Conservation (phyloP, 345 rosid genomes). For the Lepidium didymum region DNA sequence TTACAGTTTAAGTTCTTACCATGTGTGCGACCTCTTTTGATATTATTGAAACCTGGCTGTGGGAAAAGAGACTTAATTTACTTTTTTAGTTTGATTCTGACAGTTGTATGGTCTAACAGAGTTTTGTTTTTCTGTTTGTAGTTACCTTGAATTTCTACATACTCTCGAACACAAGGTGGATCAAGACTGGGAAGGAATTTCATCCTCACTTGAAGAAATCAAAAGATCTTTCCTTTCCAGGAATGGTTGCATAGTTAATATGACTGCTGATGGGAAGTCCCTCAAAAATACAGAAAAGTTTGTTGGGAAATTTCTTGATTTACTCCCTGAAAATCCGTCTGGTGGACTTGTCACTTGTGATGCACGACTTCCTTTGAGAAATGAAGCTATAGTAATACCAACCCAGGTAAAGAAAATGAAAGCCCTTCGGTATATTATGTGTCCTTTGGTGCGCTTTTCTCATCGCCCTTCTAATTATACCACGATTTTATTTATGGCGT, state of each 20-base stretch:
- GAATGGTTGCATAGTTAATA: slow-evolving; percentile 73
- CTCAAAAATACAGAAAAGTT: slow-evolving; percentile 47
- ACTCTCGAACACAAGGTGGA: slow-evolving; percentile 72
- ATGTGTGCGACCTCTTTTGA: not conserved
- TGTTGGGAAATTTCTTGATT: slow-evolving; percentile 67
- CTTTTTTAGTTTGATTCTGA: not conserved
- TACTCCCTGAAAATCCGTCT: slow-evolving; percentile 61
- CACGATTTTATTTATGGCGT: not conserved
- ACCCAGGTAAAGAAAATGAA: slow-evolving; percentile 53
- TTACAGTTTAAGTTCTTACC: not conserved
- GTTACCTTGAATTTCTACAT: slow-evolving; percentile 77
- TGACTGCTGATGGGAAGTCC: slow-evolving; percentile 78
- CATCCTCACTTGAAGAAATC: slow-evolving; percentile 83
- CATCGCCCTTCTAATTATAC: not conserved
- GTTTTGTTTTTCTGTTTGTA: slow-evolving; percentile 17
- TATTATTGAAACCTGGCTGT: not conserved
- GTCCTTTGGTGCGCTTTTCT: not conserved
- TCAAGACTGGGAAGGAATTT: slow-evolving; percentile 78
- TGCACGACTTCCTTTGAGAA: slow-evolving; percentile 47
- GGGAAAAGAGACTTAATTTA: not conserved
- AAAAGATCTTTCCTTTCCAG: slow-evolving; percentile 63
- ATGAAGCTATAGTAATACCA: slow-evolving; percentile 91
- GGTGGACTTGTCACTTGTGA: slow-evolving; percentile 43
- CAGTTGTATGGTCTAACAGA: slow-evolving; percentile 1
- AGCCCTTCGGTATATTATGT: not conserved